These are phyloP conservation scores for Capsella rubella DNA, from an alignment of 441 rosid genomes.

Conservation along the genomic window DNA sequence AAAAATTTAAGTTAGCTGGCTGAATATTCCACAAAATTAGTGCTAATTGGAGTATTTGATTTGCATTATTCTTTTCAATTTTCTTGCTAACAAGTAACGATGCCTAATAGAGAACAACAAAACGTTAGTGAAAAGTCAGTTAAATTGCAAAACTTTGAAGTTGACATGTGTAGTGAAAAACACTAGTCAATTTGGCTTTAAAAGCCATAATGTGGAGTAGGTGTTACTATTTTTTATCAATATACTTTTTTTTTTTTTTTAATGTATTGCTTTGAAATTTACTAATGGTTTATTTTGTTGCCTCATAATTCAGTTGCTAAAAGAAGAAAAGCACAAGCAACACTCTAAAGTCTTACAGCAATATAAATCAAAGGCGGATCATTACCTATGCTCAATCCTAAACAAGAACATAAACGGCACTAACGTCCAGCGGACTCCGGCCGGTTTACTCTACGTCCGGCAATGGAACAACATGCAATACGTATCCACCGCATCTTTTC, in stretches of 20 bases:
- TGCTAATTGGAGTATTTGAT: too few species aligned
- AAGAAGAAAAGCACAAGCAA: slow-evolving; percentile 59
- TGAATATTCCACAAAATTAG: not conserved
- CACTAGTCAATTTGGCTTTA: not conserved
- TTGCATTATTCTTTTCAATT: too few species aligned
- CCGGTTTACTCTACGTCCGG: slow-evolving; percentile 77
- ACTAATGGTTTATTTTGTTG: slow-evolving; percentile 1
- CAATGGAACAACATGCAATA: slow-evolving; percentile 99
- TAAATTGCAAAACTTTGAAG: too few species aligned
- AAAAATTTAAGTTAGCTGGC: not conserved
- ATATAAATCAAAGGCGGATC: slow-evolving; percentile 79
- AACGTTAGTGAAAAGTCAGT: too few species aligned
- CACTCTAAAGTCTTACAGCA: slow-evolving; percentile 52
- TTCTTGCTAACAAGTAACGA: not conserved
- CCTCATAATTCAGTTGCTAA: slow-evolving; percentile 55
- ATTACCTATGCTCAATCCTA: slow-evolving; percentile 87
- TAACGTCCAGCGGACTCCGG: slow-evolving; percentile 76
- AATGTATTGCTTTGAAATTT: not conserved
- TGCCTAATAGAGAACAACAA: too few species aligned
- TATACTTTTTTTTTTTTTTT: not conserved
- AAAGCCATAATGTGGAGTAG: not conserved
- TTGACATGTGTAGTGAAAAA: too few species aligned
- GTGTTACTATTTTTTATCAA: not conserved
- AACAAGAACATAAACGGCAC: slow-evolving; percentile 60
- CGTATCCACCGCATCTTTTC: slow-evolving; percentile 82